Conservation (phyloP, 192 early-diverging fungal genomes). For the Podila minutissima region DNA sequence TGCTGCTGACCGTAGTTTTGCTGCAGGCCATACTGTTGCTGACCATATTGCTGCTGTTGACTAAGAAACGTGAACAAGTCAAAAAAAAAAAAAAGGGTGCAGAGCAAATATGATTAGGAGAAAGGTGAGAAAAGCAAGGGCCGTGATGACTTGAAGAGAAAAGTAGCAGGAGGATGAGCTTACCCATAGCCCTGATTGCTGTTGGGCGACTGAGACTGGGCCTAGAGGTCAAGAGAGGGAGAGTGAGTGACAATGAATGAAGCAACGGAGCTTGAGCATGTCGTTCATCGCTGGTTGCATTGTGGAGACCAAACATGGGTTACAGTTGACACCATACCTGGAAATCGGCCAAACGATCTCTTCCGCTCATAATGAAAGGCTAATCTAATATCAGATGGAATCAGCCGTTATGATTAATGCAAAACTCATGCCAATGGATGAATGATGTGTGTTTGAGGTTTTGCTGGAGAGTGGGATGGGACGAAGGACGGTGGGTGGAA, state of each 20-base stretch:
- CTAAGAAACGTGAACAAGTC: conserved; percentile 1
- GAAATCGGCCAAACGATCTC: conserved; percentile 53
- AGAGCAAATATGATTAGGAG: background rate
- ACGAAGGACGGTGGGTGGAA: too few relatives aligned
- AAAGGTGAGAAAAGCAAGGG: background rate
- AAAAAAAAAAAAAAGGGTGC: background rate
- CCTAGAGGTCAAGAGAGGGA: conserved; percentile 7
- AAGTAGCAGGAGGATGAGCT: background rate
- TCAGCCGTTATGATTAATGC: too few relatives aligned
- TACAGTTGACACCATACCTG: conserved; percentile 22
- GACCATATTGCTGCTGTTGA: conserved; percentile 26
- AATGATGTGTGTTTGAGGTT: background rate
- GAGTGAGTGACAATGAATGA: background rate
- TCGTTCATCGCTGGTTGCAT: background rate
- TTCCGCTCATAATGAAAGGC: conserved; percentile 37
- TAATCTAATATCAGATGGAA: background rate
- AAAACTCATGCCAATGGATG: background rate
- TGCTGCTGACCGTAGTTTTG: conserved; percentile 16
- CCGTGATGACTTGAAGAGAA: background rate
- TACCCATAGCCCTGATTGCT: conserved; percentile 46
- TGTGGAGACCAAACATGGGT: background rate
- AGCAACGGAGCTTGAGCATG: background rate
- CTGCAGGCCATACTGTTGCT: conserved; percentile 17
- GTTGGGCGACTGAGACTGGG: conserved; percentile 25
- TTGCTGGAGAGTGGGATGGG: too few relatives aligned